Conservation (phyloP, 208 protist species). For the Kentomonas sorsogonicus region DNA sequence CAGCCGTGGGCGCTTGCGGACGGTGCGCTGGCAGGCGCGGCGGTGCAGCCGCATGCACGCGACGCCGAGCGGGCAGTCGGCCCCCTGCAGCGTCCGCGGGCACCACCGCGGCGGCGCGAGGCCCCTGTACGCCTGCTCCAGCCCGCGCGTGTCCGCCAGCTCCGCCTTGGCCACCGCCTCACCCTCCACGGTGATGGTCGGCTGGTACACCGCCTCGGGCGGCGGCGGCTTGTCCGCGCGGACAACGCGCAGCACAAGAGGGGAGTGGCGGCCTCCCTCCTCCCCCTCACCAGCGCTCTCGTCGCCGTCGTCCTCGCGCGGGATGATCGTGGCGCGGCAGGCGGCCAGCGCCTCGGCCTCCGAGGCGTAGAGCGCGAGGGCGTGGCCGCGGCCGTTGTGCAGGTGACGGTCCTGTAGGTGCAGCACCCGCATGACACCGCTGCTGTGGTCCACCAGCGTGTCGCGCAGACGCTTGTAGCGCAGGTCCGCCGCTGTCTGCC, state of each 20-base stretch:
- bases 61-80: conserved; percentile 76
- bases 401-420: too few species aligned
- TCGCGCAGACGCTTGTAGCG: conserved; percentile 79
- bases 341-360: conserved; percentile 79
- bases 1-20: conserved; percentile 56
- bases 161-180: conserved; percentile 55
- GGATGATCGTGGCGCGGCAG: conserved; percentile 62
- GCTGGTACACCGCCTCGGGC: conserved; percentile 71
- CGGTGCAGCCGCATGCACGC: conserved; percentile 63
- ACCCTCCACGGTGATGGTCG: conserved; percentile 59
- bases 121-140: conserved; percentile 75
- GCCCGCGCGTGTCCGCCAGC: conserved; percentile 58
- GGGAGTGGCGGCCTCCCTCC: conserved; percentile 7
- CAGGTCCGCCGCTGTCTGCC: conserved; percentile 49
- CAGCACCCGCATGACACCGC: conserved; percentile 84
- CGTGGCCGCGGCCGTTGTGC: conserved; percentile 63
- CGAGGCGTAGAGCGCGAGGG: conserved; percentile 73
- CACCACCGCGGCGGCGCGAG: conserved; percentile 66
- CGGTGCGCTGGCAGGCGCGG: conserved; percentile 49
- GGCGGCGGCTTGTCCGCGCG: conserved; percentile 60
- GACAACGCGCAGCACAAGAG: conserved; percentile 69
- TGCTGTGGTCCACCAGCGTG: conserved; percentile 65
- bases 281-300: neutral
- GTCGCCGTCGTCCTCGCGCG: conserved; percentile 21
- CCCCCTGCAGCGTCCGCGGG: conserved; percentile 34